These are phyloP conservation scores for Arctium minus DNA, from an alignment of 129 eudicot species.

Conservation along the genomic window DNA sequence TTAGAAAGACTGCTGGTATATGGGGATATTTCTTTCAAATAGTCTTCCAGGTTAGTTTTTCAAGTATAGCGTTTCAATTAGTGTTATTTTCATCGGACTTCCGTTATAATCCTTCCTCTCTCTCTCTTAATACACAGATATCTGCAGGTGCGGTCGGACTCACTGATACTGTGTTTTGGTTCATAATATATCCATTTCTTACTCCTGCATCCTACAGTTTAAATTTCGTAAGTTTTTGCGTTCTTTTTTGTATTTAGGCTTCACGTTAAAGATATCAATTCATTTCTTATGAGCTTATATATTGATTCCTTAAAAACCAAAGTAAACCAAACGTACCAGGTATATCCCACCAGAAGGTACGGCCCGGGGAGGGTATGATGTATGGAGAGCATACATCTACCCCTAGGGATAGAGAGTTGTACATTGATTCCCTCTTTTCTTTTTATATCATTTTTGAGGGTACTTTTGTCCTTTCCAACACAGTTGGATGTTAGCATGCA, in stretches of 20 bases:
- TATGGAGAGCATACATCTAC: neutral
- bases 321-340: no score
- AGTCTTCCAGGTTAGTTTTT: conserved; percentile 68
- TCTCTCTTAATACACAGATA: conserved; percentile 32
- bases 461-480: conserved; percentile 14
- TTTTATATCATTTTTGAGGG: conserved; percentile 1
- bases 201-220: conserved; percentile 45
- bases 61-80: neutral
- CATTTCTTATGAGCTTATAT: neutral
- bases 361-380: no score
- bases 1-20: conserved; percentile 40
- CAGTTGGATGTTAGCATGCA: conserved; percentile 77
- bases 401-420: neutral
- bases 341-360: no score
- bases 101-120: neutral
- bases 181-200: conserved; percentile 74
- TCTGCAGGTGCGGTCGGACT: conserved; percentile 85
- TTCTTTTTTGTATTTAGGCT: neutral
- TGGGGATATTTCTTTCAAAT: conserved; percentile 68
- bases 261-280: neutral
- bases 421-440: neutral
- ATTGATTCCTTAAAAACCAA: no score
- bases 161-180: conserved; percentile 84
- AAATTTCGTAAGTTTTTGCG: conserved; percentile 53
- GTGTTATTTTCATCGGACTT: neutral